phyloP scores from a whole-genome alignment of 2,329 filamentous ascomycete species.

The Scytalidium sp. region DNA sequence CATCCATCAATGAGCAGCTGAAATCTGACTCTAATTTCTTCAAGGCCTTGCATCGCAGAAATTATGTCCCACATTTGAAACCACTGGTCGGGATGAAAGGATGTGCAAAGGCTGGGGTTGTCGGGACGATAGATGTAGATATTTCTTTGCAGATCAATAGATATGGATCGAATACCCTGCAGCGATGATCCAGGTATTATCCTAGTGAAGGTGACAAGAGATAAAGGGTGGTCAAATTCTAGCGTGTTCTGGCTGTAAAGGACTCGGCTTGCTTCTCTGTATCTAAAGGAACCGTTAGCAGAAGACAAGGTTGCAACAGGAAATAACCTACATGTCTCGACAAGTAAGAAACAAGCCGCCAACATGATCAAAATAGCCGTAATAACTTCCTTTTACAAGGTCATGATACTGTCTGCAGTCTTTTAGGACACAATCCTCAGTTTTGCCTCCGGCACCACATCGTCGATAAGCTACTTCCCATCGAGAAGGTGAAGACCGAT shows the following conservation, averaged over 20 bases:
- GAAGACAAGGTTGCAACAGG: background rate
- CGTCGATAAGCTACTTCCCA: constrained; percentile 2
- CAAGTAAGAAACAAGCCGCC: constrained; percentile 4
- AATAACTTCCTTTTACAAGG: constrained; percentile 5
- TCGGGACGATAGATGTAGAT: constrained; percentile 1
- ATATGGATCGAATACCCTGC: constrained; percentile 3
- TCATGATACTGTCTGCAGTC: constrained; percentile 6
- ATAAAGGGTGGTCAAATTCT: constrained; percentile 7
- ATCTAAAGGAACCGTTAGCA: constrained; percentile 4
- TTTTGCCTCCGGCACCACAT: constrained; percentile 5
- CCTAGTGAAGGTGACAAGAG: constrained; percentile 3
- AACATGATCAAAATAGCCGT: constrained; percentile 4
- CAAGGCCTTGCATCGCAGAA: constrained; percentile 7
- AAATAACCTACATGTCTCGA: constrained; percentile 6
- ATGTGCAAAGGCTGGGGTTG: constrained; percentile 4
- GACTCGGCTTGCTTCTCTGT: constrained; percentile 5
- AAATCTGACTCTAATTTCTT: constrained; percentile 9
- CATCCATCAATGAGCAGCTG: constrained; percentile 4
- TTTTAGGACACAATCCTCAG: constrained; percentile 4
- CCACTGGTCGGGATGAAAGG: constrained; percentile 5
- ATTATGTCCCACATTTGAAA: constrained; percentile 7
- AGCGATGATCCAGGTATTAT: constrained; percentile 4
- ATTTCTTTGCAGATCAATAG: constrained; percentile 3
- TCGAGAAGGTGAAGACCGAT: constrained; percentile 1
- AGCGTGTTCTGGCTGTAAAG: constrained; percentile 8